Percentiles rank a stretch among this genome's conserved stretches.
Conservation (phyloP, 345 rosid genomes). For the Salix dunnii region DNA sequence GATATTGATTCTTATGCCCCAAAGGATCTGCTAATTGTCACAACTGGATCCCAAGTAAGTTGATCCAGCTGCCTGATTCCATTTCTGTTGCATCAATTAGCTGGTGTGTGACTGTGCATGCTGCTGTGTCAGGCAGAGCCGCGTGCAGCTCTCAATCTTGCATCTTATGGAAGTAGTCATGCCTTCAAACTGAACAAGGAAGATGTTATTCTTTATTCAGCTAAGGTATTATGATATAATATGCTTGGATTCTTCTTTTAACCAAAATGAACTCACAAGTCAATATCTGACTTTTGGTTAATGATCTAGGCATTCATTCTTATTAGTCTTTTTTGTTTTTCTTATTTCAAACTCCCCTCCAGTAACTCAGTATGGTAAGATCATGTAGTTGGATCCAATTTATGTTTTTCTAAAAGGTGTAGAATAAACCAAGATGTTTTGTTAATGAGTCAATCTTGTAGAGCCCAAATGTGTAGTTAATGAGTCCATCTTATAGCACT, state of each 20-base stretch:
- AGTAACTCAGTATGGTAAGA: neutral
- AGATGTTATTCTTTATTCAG: slow-evolving; percentile 83
- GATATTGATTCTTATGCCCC: slow-evolving; percentile 96
- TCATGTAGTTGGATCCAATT: neutral
- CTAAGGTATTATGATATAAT: slow-evolving; percentile 57
- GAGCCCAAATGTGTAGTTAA: too few relatives aligned
- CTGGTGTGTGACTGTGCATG: slow-evolving; percentile 31
- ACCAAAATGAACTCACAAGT: neutral
- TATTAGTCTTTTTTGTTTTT: slow-evolving; percentile 1
- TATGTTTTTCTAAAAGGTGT: neutral
- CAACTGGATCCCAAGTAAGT: slow-evolving; percentile 97
- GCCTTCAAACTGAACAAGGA: slow-evolving; percentile 82
- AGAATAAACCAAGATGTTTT: neutral
- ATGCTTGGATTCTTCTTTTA: slow-evolving; percentile 1
- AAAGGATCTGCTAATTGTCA: slow-evolving; percentile 86
- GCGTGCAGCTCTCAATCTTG: slow-evolving; percentile 94
- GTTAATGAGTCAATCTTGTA: neutral
- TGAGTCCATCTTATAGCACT: neutral
- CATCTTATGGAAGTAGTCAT: slow-evolving; percentile 88
- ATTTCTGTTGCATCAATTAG: slow-evolving; percentile 8
- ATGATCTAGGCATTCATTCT: neutral
- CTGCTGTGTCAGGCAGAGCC: slow-evolving; percentile 89
- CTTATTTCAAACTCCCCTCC: neutral
- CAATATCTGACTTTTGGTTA: neutral
- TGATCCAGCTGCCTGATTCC: slow-evolving; percentile 13